These are phyloP conservation scores for Postia placenta DNA, from an alignment of 768 basidiomycete species.

Conservation along the genomic window DNA sequence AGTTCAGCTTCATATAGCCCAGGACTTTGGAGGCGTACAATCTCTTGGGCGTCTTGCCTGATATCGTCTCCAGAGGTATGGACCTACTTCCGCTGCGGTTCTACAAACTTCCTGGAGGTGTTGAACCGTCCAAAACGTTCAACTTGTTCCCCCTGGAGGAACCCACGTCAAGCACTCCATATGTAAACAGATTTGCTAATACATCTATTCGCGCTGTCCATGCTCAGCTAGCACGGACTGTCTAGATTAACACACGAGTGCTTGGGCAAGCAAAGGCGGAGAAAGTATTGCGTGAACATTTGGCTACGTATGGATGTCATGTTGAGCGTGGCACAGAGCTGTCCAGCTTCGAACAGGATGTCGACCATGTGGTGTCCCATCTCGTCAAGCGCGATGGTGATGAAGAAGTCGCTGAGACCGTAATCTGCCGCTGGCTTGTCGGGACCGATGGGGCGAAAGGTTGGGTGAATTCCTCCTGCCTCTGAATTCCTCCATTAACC, in stretches of 20 bases:
- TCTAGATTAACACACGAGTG: not conserved
- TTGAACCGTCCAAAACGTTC: constrained; percentile 5
- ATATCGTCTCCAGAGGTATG: constrained; percentile 7
- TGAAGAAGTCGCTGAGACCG: constrained; percentile 20
- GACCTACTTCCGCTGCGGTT: constrained; percentile 3
- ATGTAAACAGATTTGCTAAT: not conserved
- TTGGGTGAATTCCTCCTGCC: not conserved
- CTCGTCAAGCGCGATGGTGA: constrained; percentile 18
- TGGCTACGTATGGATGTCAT: constrained; percentile 16
- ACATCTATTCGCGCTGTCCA: not conserved
- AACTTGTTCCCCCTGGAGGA: not conserved
- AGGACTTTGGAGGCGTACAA: constrained; percentile 15
- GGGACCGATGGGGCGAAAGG: constrained; percentile 37
- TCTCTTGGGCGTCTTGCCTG: constrained; percentile 14
- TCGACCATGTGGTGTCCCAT: constrained; percentile 24
- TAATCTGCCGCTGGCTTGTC: constrained; percentile 28
- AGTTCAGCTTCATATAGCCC: constrained; percentile 6
- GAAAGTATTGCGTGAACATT: constrained; percentile 25
- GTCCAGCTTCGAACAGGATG: constrained; percentile 25
- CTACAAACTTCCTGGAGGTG: constrained; percentile 16
- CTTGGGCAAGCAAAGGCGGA: constrained; percentile 20
- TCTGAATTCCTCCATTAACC: not conserved
- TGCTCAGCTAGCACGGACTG: too few species aligned
- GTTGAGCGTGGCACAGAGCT: constrained; percentile 33
- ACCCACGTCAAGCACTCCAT: constrained; percentile 11